phyloP scores from a whole-genome alignment of 768 basidiomycete genomes.

The Tulasnella sp. region DNA sequence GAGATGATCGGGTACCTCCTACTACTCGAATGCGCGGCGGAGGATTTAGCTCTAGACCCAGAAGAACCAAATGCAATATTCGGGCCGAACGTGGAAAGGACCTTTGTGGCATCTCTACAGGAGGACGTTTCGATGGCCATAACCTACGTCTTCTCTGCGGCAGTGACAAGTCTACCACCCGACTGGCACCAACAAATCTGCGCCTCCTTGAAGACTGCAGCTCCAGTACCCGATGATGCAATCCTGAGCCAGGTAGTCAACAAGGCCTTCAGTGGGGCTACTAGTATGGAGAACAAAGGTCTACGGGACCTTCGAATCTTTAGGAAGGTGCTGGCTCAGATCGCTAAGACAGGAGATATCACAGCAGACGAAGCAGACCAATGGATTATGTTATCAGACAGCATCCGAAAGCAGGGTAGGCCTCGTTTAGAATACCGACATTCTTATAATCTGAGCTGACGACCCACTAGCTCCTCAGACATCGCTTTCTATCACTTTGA shows the following conservation, averaged over 20 bases:
- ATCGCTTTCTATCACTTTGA: constrained; percentile 59
- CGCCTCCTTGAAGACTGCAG: constrained; percentile 33
- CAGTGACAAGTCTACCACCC: constrained; percentile 39
- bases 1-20: constrained; percentile 71
- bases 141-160: constrained; percentile 58
- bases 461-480: constrained; percentile 58
- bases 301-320: constrained; percentile 58
- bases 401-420: constrained; percentile 59
- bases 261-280: neutral
- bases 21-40: constrained; percentile 56
- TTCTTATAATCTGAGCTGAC: neutral
- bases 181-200: constrained; percentile 50
- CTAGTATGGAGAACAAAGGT: constrained; percentile 42
- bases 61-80: constrained; percentile 50
- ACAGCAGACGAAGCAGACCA: constrained; percentile 59
- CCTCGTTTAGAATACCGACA: neutral
- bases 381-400: constrained; percentile 71
- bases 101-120: constrained; percentile 43
- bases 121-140: constrained; percentile 50
- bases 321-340: constrained; percentile 54
- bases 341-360: constrained; percentile 53
- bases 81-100: constrained; percentile 39
- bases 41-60: constrained; percentile 57
- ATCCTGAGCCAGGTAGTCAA: neutral
- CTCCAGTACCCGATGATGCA: constrained; percentile 32